A percentile compares a stretch with the other conserved stretches of the same genome.
phyloP scores from a whole-genome alignment of 2,329 filamentous ascomycete species.

The Aurifilum marmelostoma region DNA sequence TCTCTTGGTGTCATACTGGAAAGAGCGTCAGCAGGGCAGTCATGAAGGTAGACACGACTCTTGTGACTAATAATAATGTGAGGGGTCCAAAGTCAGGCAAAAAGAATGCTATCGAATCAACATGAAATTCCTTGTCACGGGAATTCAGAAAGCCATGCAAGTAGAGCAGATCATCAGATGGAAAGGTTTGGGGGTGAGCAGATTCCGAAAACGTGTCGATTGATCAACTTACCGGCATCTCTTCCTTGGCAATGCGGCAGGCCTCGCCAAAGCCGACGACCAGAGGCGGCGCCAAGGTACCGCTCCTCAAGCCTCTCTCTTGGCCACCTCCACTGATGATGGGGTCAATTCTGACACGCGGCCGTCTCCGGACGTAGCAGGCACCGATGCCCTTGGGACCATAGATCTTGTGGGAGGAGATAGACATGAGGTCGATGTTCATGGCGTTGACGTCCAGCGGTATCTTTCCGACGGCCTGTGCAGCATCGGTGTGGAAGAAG shows the following conservation, averaged over 20 bases:
- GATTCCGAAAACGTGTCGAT: background rate
- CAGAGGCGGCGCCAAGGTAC: constrained; percentile 86
- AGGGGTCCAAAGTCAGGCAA: constrained; percentile 50
- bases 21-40: constrained; percentile 14
- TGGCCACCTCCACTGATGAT: constrained; percentile 97
- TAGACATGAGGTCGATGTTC: constrained; percentile 98
- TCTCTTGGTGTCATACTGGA: constrained; percentile 87
- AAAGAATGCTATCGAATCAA: constrained; percentile 69
- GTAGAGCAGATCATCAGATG: constrained; percentile 79
- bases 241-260: constrained; percentile 86
- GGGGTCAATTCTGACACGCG: constrained; percentile 90
- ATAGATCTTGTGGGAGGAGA: constrained; percentile 98
- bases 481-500: constrained; percentile 97
- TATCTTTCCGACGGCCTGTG: constrained; percentile 98
- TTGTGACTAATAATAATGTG: constrained; percentile 1
- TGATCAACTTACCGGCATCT: constrained; percentile 75
- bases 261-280: constrained; percentile 95
- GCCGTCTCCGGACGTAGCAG: constrained; percentile 91
- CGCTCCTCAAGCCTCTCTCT: constrained; percentile 91
- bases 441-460: constrained; percentile 95
- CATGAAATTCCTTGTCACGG: constrained; percentile 61
- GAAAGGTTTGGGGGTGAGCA: constrained; percentile 25
- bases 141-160: constrained; percentile 90
- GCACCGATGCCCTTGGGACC: constrained; percentile 96
- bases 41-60: constrained; percentile 12